Evolutionary conservation across 495 filamentous ascomycete species (phyloP).

Genomic region (Penicillium flavigenum): DNA sequence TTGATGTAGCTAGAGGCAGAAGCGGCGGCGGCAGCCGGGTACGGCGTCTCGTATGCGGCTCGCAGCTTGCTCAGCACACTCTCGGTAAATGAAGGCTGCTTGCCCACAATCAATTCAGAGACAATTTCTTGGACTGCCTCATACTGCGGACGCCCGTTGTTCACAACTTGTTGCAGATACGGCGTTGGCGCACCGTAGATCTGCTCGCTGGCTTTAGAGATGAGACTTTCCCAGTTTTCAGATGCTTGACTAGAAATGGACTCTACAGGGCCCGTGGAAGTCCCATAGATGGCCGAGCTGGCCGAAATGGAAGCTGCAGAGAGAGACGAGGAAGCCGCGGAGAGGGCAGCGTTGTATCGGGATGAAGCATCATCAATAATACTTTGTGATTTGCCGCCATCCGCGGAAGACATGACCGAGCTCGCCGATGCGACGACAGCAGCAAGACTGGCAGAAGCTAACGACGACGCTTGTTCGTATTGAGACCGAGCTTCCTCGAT

Average conservation of each 20-base stretch:
- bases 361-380: constrained; percentile 50
- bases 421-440: constrained; percentile 47
- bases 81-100: constrained; percentile 80
- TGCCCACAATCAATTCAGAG: constrained; percentile 72
- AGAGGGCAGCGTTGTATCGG: constrained; percentile 46
- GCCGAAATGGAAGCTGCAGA: constrained; percentile 56
- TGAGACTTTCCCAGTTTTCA: constrained; percentile 64
- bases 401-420: constrained; percentile 44
- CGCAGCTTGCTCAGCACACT: constrained; percentile 70
- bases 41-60: constrained; percentile 60
- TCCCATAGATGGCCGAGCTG: constrained; percentile 44
- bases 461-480: constrained; percentile 46
- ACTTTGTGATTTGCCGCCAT: constrained; percentile 39
- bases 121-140: constrained; percentile 69
- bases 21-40: constrained; percentile 47
- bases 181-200: constrained; percentile 74
- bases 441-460: constrained; percentile 51
- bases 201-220: constrained; percentile 66
- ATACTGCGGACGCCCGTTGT: constrained; percentile 58
- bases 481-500: constrained; percentile 48
- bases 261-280: constrained; percentile 43
- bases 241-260: constrained; percentile 53
- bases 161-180: constrained; percentile 54
- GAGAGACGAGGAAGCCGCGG: constrained; percentile 47
- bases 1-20: constrained; percentile 56